These are phyloP conservation scores for Trametes pubescens DNA, from an alignment of 1,284 basidiomycete genomes.

Conservation along the genomic window DNA sequence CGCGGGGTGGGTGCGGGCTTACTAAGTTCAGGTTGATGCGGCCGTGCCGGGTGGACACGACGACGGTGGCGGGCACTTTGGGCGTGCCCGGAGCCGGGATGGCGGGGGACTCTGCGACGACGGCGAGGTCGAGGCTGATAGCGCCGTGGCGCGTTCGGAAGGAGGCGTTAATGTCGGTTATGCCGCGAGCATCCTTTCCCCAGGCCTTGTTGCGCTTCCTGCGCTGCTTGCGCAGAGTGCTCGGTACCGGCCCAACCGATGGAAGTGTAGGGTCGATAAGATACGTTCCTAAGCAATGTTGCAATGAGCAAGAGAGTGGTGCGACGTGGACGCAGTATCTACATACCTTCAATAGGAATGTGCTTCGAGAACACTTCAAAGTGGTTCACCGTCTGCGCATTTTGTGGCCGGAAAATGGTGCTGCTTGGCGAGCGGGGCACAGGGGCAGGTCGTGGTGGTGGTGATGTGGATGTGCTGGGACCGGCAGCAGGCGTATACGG, in stretches of 20 bases:
- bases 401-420: conserved; percentile 27
- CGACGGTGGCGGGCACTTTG: conserved; percentile 32
- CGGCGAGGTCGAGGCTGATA: conserved; percentile 34
- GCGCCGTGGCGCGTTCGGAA: conserved; percentile 41
- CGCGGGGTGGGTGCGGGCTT: conserved; percentile 3
- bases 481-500: conserved; percentile 23
- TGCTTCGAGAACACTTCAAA: conserved; percentile 33
- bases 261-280: conserved; percentile 31
- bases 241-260: not conserved
- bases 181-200: conserved; percentile 18
- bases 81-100: not conserved
- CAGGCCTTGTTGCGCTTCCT: conserved; percentile 19
- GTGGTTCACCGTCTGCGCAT: conserved; percentile 33
- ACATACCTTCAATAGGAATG: conserved; percentile 31
- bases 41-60: conserved; percentile 37
- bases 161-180: conserved; percentile 35
- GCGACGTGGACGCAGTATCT: not conserved
- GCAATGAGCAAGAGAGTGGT: no score
- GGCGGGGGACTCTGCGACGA: conserved; percentile 19
- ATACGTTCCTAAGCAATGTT: conserved; percentile 26
- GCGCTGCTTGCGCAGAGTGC: conserved; percentile 1
- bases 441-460: not conserved
- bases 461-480: not conserved
- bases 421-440: not conserved
- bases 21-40: conserved; percentile 39